These are phyloP conservation scores for Trypanosoma congolense DNA, from an alignment of 208 protist genomes.

Conservation along the genomic window DNA sequence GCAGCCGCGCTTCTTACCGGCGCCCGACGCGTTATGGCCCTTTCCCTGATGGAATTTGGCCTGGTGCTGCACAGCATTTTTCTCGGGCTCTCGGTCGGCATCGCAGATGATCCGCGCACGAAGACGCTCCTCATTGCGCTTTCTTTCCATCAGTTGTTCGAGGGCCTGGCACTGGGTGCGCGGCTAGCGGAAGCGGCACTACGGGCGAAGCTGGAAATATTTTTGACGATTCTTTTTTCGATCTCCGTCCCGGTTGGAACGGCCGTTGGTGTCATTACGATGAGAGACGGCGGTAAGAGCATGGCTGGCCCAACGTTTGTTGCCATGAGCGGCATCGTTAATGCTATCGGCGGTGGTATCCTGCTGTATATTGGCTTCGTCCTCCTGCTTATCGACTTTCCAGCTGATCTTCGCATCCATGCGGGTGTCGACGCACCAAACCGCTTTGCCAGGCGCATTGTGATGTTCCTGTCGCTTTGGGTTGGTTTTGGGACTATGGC, in stretches of 20 bases:
- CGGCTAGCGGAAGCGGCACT: conserved; percentile 24
- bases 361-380: conserved; percentile 56
- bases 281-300: conserved; percentile 21
- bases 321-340: conserved; percentile 33
- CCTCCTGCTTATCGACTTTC: conserved; percentile 48
- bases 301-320: conserved; percentile 32
- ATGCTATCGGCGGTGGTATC: conserved; percentile 48
- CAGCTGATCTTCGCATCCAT: conserved; percentile 27
- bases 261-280: conserved; percentile 23
- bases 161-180: conserved; percentile 23
- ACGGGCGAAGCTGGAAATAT: conserved; percentile 19
- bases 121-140: conserved; percentile 19
- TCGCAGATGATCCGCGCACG: conserved; percentile 27
- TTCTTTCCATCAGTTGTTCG: conserved; percentile 28
- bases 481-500: conserved; percentile 27
- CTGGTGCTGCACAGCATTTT: conserved; percentile 62
- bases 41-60: conserved; percentile 37
- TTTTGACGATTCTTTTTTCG: conserved; percentile 38
- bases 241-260: conserved; percentile 44
- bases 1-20: conserved; percentile 3
- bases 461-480: conserved; percentile 38
- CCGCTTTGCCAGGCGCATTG: conserved; percentile 6
- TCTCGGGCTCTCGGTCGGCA: conserved; percentile 49
- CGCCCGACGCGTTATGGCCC: conserved; percentile 5
- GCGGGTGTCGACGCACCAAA: conserved; percentile 2